Conservation (phyloP, 2,329 filamentous ascomycete species). For the Hypoxylon sp. region DNA sequence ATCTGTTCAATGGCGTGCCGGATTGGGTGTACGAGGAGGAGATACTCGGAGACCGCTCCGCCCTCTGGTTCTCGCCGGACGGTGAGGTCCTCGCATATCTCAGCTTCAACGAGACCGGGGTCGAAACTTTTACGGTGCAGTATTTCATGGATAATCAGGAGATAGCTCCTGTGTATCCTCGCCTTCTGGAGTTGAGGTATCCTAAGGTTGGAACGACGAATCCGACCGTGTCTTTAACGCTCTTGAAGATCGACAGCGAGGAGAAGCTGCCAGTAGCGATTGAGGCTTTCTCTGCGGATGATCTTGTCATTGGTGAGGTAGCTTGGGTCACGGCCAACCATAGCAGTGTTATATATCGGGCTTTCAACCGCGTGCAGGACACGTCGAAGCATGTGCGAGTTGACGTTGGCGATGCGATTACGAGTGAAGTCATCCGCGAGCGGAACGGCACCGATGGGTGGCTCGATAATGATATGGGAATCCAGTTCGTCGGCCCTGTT, state of each 20-base stretch:
- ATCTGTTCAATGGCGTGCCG: conserved; percentile 73
- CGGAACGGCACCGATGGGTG: conserved; percentile 71
- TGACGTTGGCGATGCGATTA: conserved; percentile 60
- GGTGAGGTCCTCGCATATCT: conserved; percentile 66
- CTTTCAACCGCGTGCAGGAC: conserved; percentile 77
- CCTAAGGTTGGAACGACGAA: conserved; percentile 78
- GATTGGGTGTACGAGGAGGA: conserved; percentile 75
- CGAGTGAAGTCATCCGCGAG: conserved; percentile 64
- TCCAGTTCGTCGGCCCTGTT: conserved; percentile 65
- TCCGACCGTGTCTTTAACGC: conserved; percentile 70
- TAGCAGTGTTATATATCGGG: conserved; percentile 71
- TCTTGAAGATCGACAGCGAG: conserved; percentile 65
- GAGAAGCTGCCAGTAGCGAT: conserved; percentile 62
- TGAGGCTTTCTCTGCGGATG: conserved; percentile 68
- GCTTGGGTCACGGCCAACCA: conserved; percentile 74
- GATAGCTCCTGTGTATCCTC: conserved; percentile 71
- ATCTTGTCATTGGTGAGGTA: conserved; percentile 76
- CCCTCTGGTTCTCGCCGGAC: conserved; percentile 70
- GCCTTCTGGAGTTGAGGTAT: conserved; percentile 73
- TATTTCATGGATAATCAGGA: conserved; percentile 73
- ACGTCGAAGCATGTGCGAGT: conserved; percentile 72
- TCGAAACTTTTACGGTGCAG: conserved; percentile 73
- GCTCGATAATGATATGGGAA: conserved; percentile 70
- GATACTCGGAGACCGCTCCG: conserved; percentile 63
- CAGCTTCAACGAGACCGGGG: conserved; percentile 74